Evolutionary conservation across 495 filamentous ascomycete species (phyloP), one percentile per base, ranked within the genome.

Genomic region (Aspergillus steynii): DNA sequence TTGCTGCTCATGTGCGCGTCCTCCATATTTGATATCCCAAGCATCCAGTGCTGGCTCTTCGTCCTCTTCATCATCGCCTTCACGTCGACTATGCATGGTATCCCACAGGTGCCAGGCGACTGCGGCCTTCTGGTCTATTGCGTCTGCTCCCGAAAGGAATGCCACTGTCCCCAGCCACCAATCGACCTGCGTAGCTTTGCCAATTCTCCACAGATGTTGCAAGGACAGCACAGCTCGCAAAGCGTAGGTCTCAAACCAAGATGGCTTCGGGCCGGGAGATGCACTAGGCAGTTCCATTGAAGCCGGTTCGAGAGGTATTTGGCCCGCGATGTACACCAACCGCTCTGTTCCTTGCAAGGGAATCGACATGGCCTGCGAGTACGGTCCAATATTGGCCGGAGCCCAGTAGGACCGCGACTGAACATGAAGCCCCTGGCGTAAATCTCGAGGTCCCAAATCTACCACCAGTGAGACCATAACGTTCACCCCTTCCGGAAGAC

Each of bases 391-490:
- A 65, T 98, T 98, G 7, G 96, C 93, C 0, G 95, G 95, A 1
- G 95, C 96, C 95, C 95, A 99, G 81, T 98, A 97, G 3, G 90
- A 95, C 29, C 90, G 82, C 15, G 90, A 92, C 70, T 98, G 96
- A 3, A 99, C 93, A 71, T 99, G 95, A 1, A 99, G 82, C 2
- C 87, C 87, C 10, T 81, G 80, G 55, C 80, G 74, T 54, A 55
- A 29, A 29, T 60, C 58, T 47, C 72, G 68, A 5, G 65, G 25
- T 10, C 78, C 74, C 15, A 71, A 57, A 63, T 79, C 72, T 27
- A 84, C 62, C 37, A 78, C 69, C 56, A 81, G 79, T 29, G 85
- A 85, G 32, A 88, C 73, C 78, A 88, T 83, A 7, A 98, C 80
- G 46, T 85, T 78, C 47, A 83, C 73, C 29, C 76, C 76, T 1